Conservation (phyloP, 805 yeast species). For the Yamadazyma paraphyllophila region DNA sequence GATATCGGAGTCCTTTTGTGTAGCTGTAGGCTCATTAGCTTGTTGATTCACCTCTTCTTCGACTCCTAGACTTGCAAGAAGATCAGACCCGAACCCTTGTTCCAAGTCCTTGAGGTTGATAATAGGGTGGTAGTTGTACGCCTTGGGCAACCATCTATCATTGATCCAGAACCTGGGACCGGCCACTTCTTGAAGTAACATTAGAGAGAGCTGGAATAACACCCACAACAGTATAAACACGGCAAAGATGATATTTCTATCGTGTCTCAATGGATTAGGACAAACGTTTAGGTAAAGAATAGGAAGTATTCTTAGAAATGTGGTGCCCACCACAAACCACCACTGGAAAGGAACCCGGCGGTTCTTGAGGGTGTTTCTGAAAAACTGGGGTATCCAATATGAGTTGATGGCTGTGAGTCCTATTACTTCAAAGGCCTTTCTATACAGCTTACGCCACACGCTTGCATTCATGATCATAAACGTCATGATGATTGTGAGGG, state of each 20-base stretch:
- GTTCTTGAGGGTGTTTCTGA: conserved; percentile 71
- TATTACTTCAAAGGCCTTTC: conserved; percentile 58
- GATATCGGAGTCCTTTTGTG: conserved; percentile 19
- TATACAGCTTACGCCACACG: conserved; percentile 59
- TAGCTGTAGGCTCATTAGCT: no score
- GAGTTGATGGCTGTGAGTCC: conserved; percentile 57
- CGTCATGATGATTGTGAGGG: conserved; percentile 33
- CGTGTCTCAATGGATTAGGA: conserved; percentile 71
- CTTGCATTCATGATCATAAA: conserved; percentile 56
- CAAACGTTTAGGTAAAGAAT: conserved; percentile 56
- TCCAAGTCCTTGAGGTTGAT: conserved; percentile 61
- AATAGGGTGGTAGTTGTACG: conserved; percentile 79
- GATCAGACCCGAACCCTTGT: conserved; percentile 56
- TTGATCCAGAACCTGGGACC: conserved; percentile 88
- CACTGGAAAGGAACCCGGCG: conserved; percentile 62
- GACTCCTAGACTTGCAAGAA: conserved; percentile 33
- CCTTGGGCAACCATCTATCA: conserved; percentile 68
- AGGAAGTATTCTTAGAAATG: conserved; percentile 62
- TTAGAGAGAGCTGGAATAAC: conserved; percentile 51
- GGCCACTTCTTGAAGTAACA: conserved; percentile 61
- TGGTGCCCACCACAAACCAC: conserved; percentile 72
- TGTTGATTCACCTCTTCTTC: conserved; percentile 1
- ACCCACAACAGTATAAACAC: conserved; percentile 53
- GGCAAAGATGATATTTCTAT: conserved; percentile 53
- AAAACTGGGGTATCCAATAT: conserved; percentile 86